phyloP scores from a whole-genome alignment of 176 grass and related monocot species.

The Ensete glaucum region DNA sequence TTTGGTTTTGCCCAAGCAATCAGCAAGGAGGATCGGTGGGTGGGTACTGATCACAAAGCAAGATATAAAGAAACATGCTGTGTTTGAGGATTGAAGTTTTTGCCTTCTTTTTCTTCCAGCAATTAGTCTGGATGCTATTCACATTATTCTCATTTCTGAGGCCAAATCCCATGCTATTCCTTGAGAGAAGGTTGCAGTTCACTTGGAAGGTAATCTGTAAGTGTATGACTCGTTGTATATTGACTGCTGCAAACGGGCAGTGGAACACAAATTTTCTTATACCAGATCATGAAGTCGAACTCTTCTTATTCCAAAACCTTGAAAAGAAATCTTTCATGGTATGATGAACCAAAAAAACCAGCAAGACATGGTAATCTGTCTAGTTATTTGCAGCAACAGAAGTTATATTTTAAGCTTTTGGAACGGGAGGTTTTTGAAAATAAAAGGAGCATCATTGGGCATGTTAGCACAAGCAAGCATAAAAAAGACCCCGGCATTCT shows the following conservation, averaged over 20 bases:
- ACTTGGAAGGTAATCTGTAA: background rate
- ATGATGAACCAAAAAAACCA: constrained; percentile 80
- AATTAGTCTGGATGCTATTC: background rate
- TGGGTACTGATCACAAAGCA: too few relatives aligned
- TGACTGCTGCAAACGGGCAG: constrained; percentile 46
- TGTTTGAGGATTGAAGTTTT: background rate
- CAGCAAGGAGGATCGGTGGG: too few relatives aligned
- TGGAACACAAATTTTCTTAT: constrained; percentile 65
- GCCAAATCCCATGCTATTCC: background rate
- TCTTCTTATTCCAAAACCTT: constrained; percentile 97
- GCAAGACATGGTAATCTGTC: constrained; percentile 73
- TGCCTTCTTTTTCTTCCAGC: background rate
- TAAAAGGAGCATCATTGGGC: background rate
- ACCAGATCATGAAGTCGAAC: constrained; percentile 96
- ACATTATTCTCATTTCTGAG: background rate
- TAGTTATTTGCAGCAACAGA: constrained; percentile 8
- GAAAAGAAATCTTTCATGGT: constrained; percentile 92
- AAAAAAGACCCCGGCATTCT: too few relatives aligned
- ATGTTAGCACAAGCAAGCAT: background rate
- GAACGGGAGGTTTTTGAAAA: background rate
- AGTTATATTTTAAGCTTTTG: constrained; percentile 17
- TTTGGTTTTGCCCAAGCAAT: too few relatives aligned
- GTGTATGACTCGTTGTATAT: background rate
- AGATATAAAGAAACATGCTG: background rate
- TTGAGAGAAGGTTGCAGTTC: background rate